These are phyloP conservation scores for Nakazawaea holstii DNA, from an alignment of 805 yeast species.

Conservation along the genomic window DNA sequence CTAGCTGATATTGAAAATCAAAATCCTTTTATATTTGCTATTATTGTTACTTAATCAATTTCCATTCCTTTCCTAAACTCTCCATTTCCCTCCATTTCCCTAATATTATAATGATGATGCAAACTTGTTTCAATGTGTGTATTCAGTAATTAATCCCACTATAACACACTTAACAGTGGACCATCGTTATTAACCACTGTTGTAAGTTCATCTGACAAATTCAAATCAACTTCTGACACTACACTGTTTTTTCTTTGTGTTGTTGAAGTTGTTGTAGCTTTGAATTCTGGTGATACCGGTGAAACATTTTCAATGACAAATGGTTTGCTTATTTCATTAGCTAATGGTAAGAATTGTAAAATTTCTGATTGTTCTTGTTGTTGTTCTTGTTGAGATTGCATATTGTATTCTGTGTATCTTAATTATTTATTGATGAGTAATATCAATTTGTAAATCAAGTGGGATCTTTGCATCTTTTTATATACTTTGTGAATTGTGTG, in stretches of 20 bases:
- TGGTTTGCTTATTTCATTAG: conserved; percentile 54
- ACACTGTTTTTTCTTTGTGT: conserved; percentile 1
- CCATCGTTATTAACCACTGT: conserved; percentile 22
- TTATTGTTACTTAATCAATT: too few relatives aligned
- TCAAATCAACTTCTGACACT: conserved; percentile 8
- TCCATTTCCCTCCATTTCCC: too few relatives aligned
- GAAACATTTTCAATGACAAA: conserved; percentile 61
- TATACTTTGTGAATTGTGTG: background rate
- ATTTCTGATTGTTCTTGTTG: background rate
- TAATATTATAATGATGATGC: too few relatives aligned
- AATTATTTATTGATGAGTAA: background rate
- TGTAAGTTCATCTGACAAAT: conserved; percentile 25
- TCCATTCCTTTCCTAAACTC: too few relatives aligned
- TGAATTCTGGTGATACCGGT: conserved; percentile 39
- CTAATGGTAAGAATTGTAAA: conserved; percentile 45
- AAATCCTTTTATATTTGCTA: too few relatives aligned
- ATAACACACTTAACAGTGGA: conserved; percentile 18
- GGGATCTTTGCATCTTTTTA: background rate
- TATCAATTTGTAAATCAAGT: too few relatives aligned
- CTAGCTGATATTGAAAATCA: too few relatives aligned
- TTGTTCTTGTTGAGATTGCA: background rate
- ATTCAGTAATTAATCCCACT: too few relatives aligned
- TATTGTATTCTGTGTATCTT: background rate
- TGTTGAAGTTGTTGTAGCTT: background rate
- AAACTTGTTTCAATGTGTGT: too few relatives aligned